A percentile compares a stretch with the other conserved stretches of the same genome.
phyloP scores from a whole-genome alignment of 352 stramenopile species.

The Pythium monospermum region DNA sequence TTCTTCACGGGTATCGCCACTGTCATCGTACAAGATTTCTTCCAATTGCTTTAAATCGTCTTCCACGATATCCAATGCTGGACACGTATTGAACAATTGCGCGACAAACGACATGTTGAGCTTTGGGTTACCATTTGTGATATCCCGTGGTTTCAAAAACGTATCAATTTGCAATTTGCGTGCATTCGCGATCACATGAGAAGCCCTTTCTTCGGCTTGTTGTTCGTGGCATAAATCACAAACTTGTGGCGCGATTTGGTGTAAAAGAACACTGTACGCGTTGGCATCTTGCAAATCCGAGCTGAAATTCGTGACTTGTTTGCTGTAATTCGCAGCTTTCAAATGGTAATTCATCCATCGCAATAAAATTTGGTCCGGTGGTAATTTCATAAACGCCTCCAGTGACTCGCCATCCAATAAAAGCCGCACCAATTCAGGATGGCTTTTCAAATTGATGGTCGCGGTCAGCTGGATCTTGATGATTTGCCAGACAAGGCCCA shows the following conservation, averaged over 20 bases:
- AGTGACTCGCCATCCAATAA: slow-evolving; percentile 84
- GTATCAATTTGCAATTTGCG: slow-evolving; percentile 80
- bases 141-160: slow-evolving; percentile 91
- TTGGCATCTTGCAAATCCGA: slow-evolving; percentile 77
- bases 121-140: slow-evolving; percentile 90
- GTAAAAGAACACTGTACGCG: slow-evolving; percentile 83
- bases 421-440: slow-evolving; percentile 87
- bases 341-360: slow-evolving; percentile 95
- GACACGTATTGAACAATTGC: slow-evolving; percentile 91
- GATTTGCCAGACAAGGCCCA: slow-evolving; percentile 92
- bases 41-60: slow-evolving; percentile 84
- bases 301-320: slow-evolving; percentile 79
- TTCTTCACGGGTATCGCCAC: slow-evolving; percentile 83
- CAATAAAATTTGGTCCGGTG: slow-evolving; percentile 88
- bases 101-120: slow-evolving; percentile 89
- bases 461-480: slow-evolving; percentile 92
- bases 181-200: slow-evolving; percentile 83
- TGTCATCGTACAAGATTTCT: slow-evolving; percentile 85
- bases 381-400: slow-evolving; percentile 88
- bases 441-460: slow-evolving; percentile 91
- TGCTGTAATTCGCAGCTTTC: slow-evolving; percentile 59
- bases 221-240: slow-evolving; percentile 64
- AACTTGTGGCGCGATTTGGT: slow-evolving; percentile 76
- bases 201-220: slow-evolving; percentile 54
- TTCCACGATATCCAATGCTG: slow-evolving; percentile 74